Base-by-base conservation (phyloP, 164 flowering plant genomes). In the Liquidambar formosana region DNA sequence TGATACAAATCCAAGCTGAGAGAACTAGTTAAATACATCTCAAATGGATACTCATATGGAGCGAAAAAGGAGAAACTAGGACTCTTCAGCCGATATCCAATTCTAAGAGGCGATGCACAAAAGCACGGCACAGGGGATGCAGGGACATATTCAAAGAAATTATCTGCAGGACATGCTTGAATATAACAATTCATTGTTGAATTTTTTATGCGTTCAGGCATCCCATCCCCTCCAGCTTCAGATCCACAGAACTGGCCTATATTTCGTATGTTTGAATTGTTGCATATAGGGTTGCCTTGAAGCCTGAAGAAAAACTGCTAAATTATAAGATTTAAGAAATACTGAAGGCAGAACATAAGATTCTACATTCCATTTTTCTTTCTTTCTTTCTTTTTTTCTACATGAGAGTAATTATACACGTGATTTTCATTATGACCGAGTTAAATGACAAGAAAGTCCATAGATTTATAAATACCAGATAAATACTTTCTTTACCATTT, bases 231-330 rank as follows among this genome's bases (percentile, higher is more conserved):
- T 23, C 52, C 74, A 62, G 33, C 59, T 56, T 63, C 65, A 62
- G 79, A 63, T 67, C 64, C 73, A 68, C 96, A 90, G 67, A 76
- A 84, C 46, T 67, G 78, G 65, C 14, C 70, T 68, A 80, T 80
- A 64, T 84, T 84, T 27, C 62, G 73, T 72, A 72, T 72, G 73
- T 68, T 85, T 64, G 81, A 78, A 66, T 33, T 67, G 15, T 11
- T 44, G 67, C 97, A 92, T 25, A 89, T 68, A 22, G 94, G 96
- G 77, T 92, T 92, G 26, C 91, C 91, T 46, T 74, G 80, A 73
- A 92, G 86, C 90, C 97, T 92, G 86, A 61, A 78, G 57, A 75
- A 19, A 68, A 52, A 56, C 54, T 18, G 54, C 48, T 47, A 47
- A 46, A 41, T 60, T 61, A 52, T n/a, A 16, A 68, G 21, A 60